A percentile compares a stretch with the other conserved stretches of the same genome.
Evolutionary conservation across 495 filamentous ascomycete genomes (phyloP).

Genomic region (Aspergillus avenaceus): DNA sequence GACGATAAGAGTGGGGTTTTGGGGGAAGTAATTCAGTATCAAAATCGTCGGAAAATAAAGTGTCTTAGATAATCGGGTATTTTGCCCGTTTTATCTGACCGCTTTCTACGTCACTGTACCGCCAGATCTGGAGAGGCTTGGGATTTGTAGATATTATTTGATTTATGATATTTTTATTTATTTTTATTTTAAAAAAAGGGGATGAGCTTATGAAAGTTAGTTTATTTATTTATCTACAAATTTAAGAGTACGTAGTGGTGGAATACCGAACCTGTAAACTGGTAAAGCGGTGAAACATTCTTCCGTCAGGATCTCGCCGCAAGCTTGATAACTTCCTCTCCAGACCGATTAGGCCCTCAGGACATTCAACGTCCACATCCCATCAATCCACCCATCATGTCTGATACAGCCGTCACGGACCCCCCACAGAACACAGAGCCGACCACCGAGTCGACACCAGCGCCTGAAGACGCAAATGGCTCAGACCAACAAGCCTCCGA

Average conservation of each 20-base stretch:
- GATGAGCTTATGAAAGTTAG: too few species aligned
- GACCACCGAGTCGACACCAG: neutral
- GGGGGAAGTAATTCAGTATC: neutral
- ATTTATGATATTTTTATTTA: too few species aligned
- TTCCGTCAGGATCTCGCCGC: neutral
- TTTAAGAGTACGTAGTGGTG: too few species aligned
- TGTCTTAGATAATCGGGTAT: neutral
- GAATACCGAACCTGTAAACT: too few species aligned
- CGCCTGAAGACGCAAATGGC: neutral
- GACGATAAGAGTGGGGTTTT: neutral
- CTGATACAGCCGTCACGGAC: slow-evolving; percentile 25
- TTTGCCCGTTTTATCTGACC: neutral
- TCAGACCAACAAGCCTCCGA: slow-evolving; percentile 7
- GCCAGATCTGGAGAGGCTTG: too few species aligned
- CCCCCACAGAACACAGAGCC: slow-evolving; percentile 10
- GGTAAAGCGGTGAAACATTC: neutral
- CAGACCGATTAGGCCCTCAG: neutral
- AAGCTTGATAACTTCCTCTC: neutral
- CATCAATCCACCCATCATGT: slow-evolving; percentile 23
- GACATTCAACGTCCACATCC: neutral
- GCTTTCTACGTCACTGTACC: neutral
- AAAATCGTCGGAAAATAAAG: slow-evolving; percentile 5
- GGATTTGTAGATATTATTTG: too few species aligned
- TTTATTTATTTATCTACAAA: too few species aligned
- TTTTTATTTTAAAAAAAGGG: too few species aligned